Evolutionary conservation across 2,329 filamentous ascomycete genomes (phyloP).

Genomic region (Calonectria multiphialidica): DNA sequence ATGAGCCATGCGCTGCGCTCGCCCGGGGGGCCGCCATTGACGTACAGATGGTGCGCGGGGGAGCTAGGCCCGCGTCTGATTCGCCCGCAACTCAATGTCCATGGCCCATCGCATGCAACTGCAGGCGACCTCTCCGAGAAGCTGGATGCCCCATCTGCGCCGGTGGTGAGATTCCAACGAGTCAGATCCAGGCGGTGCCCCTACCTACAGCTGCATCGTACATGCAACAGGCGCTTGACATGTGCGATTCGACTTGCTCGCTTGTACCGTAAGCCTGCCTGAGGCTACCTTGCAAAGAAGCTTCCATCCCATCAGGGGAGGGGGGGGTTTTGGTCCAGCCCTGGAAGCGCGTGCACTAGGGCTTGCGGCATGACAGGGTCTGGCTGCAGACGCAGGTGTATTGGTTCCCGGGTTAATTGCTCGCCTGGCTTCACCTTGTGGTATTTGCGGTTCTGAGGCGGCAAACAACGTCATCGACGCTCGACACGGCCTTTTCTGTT

Average conservation of each 20-base stretch:
- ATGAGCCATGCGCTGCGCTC: slow-evolving; percentile 33
- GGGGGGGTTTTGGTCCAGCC: not conserved
- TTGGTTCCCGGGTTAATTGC: slow-evolving; percentile 11
- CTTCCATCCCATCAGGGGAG: slow-evolving; percentile 13
- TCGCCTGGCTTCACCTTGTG: slow-evolving; percentile 1
- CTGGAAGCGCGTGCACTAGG: not conserved
- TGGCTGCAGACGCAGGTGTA: slow-evolving; percentile 12
- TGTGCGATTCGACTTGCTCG: slow-evolving; percentile 18
- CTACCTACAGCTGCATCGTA: slow-evolving; percentile 2
- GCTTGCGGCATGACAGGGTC: slow-evolving; percentile 13
- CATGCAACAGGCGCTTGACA: not conserved
- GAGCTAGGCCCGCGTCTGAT: slow-evolving; percentile 35
- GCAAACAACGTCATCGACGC: slow-evolving; percentile 23
- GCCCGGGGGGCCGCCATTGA: slow-evolving; percentile 38
- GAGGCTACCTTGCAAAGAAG: slow-evolving; percentile 15
- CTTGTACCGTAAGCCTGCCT: slow-evolving; percentile 8
- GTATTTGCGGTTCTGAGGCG: slow-evolving; percentile 22
- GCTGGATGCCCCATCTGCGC: slow-evolving; percentile 31
- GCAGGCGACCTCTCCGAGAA: slow-evolving; percentile 32
- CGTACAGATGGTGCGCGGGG: slow-evolving; percentile 44
- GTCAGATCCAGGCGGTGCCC: slow-evolving; percentile 15
- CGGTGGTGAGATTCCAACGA: slow-evolving; percentile 26
- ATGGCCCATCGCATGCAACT: slow-evolving; percentile 20
- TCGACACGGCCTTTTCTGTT: slow-evolving; percentile 21
- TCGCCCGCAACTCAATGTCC: slow-evolving; percentile 37